Conservation (phyloP, 257 asterid genomes). For the Solanum dulcamara region DNA sequence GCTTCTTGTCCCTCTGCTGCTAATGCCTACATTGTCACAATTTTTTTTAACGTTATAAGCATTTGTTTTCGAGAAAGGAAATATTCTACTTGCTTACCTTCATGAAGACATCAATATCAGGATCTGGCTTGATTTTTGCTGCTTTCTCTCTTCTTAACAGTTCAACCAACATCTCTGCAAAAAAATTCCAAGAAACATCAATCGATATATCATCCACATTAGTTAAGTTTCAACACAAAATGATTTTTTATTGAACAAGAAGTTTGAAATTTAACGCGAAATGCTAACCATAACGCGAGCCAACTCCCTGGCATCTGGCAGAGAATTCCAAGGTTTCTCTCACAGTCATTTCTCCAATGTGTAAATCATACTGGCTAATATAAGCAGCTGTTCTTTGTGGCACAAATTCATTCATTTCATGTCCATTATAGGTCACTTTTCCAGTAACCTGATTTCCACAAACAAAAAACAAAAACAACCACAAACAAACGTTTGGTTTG, state of each 20-base stretch:
- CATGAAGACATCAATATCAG: constrained; percentile 38
- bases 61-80: background rate
- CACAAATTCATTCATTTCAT: constrained; percentile 44
- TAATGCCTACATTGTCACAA: constrained; percentile 30
- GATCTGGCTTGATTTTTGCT: constrained; percentile 41
- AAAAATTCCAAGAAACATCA: background rate
- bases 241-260: background rate
- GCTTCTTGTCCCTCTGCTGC: constrained; percentile 48
- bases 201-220: background rate
- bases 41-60: background rate
- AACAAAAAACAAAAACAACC: background rate
- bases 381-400: constrained; percentile 58
- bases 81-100: constrained; percentile 13
- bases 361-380: constrained; percentile 56
- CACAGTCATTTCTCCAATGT: constrained; percentile 64
- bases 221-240: background rate
- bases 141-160: constrained; percentile 38
- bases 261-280: background rate
- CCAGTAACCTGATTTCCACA: constrained; percentile 31
- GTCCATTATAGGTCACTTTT: constrained; percentile 51
- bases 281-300: constrained; percentile 52
- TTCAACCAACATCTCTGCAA: constrained; percentile 65
- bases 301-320: constrained; percentile 67
- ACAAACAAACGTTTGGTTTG: background rate
- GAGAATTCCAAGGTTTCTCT: constrained; percentile 63